These are phyloP conservation scores for Cutaneotrichosporon dermatis DNA, from an alignment of 1,284 basidiomycete species.

Conservation along the genomic window DNA sequence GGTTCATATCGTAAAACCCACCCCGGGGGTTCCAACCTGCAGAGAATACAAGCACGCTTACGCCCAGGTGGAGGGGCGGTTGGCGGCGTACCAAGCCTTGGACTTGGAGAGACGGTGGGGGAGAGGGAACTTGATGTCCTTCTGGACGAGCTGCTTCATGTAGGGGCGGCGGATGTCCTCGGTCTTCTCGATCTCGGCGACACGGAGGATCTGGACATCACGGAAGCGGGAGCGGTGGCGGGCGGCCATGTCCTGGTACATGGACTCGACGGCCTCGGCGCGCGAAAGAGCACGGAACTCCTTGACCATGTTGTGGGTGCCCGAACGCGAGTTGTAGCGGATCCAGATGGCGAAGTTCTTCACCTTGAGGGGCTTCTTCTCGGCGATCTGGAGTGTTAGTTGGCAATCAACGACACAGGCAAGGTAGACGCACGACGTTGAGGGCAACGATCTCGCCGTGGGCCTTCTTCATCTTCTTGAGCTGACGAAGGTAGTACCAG, in stretches of 20 bases:
- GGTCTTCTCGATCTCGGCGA: conserved; percentile 76
- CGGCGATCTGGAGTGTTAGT: conserved; percentile 66
- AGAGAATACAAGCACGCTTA: conserved; percentile 29
- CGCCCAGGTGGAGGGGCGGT: conserved; percentile 49
- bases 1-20: conserved; percentile 34
- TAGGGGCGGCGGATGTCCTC: conserved; percentile 82
- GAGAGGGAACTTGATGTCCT: conserved; percentile 94
- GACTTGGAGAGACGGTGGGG: conserved; percentile 68
- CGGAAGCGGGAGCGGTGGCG: conserved; percentile 98
- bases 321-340: conserved; percentile 96
- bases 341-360: conserved; percentile 99
- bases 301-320: conserved; percentile 87
- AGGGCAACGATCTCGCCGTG: conserved; percentile 98
- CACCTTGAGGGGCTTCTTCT: conserved; percentile 95
- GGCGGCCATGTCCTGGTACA: conserved; percentile 99
- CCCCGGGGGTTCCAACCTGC: conserved; percentile 20
- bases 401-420: neutral
- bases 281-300: conserved; percentile 96
- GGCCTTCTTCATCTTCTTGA: conserved; percentile 99
- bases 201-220: conserved; percentile 64
- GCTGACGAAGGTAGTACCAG: conserved; percentile 99
- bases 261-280: conserved; percentile 89
- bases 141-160: conserved; percentile 91
- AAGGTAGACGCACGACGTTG: conserved; percentile 73
- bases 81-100: conserved; percentile 52